Conservation (phyloP, 148 eudicot species). For the Diospyros lotus region DNA sequence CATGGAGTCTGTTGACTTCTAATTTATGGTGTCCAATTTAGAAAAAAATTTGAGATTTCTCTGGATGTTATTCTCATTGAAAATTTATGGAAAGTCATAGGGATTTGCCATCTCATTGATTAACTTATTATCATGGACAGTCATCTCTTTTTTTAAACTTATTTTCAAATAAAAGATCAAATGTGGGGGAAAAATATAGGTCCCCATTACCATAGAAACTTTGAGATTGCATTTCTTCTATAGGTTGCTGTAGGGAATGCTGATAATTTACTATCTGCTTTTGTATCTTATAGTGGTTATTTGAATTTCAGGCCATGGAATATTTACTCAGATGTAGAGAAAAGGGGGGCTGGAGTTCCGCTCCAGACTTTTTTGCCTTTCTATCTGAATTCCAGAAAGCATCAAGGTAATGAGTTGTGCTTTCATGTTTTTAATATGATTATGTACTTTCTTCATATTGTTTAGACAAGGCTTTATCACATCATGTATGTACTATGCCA, state of each 20-base stretch:
- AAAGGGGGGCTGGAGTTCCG: constrained; percentile 60
- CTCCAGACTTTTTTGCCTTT: constrained; percentile 54
- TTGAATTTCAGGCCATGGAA: constrained; percentile 68
- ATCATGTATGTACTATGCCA: too few species aligned
- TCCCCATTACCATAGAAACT: constrained; percentile 1
- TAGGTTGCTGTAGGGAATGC: background rate
- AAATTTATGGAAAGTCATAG: background rate
- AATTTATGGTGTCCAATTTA: background rate
- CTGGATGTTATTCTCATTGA: too few species aligned
- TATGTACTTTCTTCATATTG: background rate
- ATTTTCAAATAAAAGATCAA: background rate
- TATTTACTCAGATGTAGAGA: constrained; percentile 64
- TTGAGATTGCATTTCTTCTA: background rate
- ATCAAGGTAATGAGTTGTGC: constrained; percentile 54
- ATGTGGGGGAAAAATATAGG: too few species aligned
- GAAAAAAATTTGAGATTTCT: background rate
- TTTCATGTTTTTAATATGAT: background rate
- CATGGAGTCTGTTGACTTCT: background rate
- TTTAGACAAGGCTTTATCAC: background rate
- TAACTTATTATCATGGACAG: background rate
- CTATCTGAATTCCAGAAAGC: constrained; percentile 82
- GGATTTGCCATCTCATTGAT: background rate
- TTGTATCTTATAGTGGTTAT: background rate
- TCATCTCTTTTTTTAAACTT: background rate
- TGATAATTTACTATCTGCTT: background rate